Evolutionary conservation across 345 rosid species (phyloP), one percentile per base, ranked within the genome.

Genomic region (Corchorus capsularis): DNA sequence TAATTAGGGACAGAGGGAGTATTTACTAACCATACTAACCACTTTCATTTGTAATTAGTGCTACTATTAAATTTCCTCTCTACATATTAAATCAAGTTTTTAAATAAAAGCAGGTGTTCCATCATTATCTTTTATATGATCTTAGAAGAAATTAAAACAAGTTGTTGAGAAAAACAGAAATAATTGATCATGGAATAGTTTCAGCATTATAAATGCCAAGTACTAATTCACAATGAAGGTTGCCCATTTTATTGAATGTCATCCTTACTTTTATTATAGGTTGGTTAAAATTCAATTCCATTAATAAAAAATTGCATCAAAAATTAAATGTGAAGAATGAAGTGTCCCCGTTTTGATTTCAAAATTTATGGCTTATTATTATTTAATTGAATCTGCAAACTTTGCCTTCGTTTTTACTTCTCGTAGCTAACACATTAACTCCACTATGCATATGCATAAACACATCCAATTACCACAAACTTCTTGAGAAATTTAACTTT

Each of bases 341-440:
- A 41, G 45, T 41, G 5, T 7, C 7, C 7, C 45, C 45, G 0
- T 45, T 45, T 1, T 45, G 47, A 27, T 47, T 22, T 3, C 39
- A 4, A 32, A 69, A 69, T 69, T 50, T 69, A 69, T 69, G 72
- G 32, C 43, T 46, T 50, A 69, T 59, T 59, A 50, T 39, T 3
- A 50, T 27, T 69, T 22, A 56, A 49, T 27, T 69, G 45, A 56
- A 49, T 34, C 14, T 32, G 43, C 10, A 14, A 14, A n/a, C n/a
- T n/a, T n/a, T 20, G 3, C 32, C 54, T 4, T 67, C 6, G 43
- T 6, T 68, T 68, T 49, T 68, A 49, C 43, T 68, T 68, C 56
- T 14, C 27, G 6, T 8, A 68, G 19, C 72, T 27, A 68, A 68
- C 41, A 32, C 57, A 27, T 27, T 27, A 49, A 22, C 49, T 15